phyloP scores from a whole-genome alignment of 441 rosid species.

The Croton setiger region DNA sequence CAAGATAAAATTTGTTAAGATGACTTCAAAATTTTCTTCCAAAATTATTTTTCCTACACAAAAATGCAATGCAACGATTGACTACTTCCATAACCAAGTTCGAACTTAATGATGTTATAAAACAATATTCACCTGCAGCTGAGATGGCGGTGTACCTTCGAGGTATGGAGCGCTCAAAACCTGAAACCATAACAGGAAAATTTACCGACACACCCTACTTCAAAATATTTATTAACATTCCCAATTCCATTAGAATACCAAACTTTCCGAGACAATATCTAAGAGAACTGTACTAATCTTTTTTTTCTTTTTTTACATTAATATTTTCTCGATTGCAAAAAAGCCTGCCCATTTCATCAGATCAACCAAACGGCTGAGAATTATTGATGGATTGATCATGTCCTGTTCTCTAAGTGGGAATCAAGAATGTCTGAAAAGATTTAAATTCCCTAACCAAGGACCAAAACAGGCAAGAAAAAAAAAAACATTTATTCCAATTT shows the following conservation, averaged over 20 bases:
- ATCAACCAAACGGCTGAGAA: not conserved
- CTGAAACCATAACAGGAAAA: conserved; percentile 38
- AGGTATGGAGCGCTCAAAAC: conserved; percentile 94
- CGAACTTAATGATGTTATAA: not conserved
- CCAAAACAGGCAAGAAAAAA: not conserved
- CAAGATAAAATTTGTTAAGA: not conserved
- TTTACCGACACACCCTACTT: not conserved
- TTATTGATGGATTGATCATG: not conserved
- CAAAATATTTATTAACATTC: not conserved
- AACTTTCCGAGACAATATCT: not conserved
- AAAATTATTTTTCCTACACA: not conserved
- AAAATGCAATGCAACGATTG: not conserved
- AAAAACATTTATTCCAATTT: not conserved
- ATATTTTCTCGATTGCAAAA: not conserved
- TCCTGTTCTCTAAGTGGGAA: not conserved
- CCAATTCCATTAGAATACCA: not conserved
- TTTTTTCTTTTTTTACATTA: not conserved
- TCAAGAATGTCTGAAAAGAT: not conserved
- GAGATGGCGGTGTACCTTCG: conserved; percentile 45
- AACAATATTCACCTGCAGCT: conserved; percentile 48
- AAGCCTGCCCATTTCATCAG: not conserved
- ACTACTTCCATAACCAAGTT: not conserved
- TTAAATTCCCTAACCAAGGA: not conserved
- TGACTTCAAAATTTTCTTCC: not conserved
- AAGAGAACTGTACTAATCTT: not conserved